Percentiles rank a stretch among this genome's conserved stretches.
phyloP scores from a whole-genome alignment of 306 rosid genomes.

The Urtica urens region DNA sequence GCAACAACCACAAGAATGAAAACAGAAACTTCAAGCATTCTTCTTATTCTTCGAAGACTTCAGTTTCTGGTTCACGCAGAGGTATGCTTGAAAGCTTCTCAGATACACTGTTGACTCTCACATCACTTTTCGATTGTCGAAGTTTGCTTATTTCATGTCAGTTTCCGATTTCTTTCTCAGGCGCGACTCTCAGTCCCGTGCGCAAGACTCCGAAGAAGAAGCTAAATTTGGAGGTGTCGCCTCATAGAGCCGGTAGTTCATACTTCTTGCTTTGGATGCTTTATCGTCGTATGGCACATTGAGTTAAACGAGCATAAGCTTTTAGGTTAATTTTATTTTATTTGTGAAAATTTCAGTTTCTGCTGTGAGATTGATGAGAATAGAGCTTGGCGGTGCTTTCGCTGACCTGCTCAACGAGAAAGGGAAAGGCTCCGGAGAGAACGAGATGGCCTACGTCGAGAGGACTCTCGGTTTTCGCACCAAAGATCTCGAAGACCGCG shows the following conservation, averaged over 20 bases:
- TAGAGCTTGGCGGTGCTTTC: constrained; percentile 89
- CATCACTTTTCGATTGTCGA: neutral
- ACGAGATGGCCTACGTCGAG: constrained; percentile 80
- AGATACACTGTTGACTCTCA: no score
- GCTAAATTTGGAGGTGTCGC: constrained; percentile 66
- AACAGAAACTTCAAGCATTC: no score
- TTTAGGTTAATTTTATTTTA: no score
- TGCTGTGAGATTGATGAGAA: constrained; percentile 77
- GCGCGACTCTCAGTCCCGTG: constrained; percentile 20
- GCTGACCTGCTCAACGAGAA: constrained; percentile 87
- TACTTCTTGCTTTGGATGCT: neutral
- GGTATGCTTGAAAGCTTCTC: neutral
- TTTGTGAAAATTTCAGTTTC: constrained; percentile 36
- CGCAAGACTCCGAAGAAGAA: constrained; percentile 48
- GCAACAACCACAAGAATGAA: no score
- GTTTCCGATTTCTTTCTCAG: constrained; percentile 26
- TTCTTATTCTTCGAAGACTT: neutral
- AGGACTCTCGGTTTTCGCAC: constrained; percentile 83
- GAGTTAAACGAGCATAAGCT: no score
- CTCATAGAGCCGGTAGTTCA: constrained; percentile 72
- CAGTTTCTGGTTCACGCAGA: neutral
- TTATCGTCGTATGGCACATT: neutral
- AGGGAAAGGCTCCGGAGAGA: constrained; percentile 92
- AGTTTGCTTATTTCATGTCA: neutral
- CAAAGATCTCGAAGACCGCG: constrained; percentile 53